These are phyloP conservation scores for Backusella macrospora DNA, from an alignment of 192 early-diverging fungal genomes.

Conservation along the genomic window DNA sequence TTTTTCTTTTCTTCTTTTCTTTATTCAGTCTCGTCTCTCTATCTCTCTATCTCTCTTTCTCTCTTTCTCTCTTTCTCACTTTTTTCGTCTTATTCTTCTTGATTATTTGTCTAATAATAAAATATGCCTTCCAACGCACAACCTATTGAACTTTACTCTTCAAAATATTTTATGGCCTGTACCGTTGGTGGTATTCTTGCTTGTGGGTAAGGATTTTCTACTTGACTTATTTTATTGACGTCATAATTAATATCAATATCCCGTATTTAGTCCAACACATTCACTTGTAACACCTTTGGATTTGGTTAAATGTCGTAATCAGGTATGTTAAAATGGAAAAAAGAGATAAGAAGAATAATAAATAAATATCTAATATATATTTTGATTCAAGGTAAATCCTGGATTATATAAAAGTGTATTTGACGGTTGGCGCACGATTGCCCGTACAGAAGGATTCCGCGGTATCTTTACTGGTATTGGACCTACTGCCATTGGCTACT, in stretches of 20 bases:
- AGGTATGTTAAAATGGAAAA: slow-evolving; percentile 32
- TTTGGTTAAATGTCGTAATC: slow-evolving; percentile 48
- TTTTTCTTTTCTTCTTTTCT: no score
- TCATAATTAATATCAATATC: background rate
- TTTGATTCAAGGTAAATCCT: background rate
- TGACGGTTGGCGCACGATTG: slow-evolving; percentile 44
- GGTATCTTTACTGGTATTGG: slow-evolving; percentile 77
- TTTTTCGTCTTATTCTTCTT: no score
- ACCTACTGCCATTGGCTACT: slow-evolving; percentile 85
- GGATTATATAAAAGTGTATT: slow-evolving; percentile 43
- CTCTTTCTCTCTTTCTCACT: no score
- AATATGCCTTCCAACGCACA: background rate
- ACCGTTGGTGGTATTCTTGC: slow-evolving; percentile 45
- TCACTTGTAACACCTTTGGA: slow-evolving; percentile 47
- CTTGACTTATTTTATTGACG: no score
- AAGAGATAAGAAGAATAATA: background rate
- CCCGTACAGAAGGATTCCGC: slow-evolving; percentile 60
- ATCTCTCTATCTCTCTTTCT: no score
- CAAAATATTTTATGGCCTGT: slow-evolving; percentile 43
- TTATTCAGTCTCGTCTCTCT: no score
- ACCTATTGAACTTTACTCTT: slow-evolving; percentile 38
- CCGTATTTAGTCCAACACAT: slow-evolving; percentile 34
- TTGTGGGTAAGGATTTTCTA: slow-evolving; percentile 33
- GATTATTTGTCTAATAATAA: no score
- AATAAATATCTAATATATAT: background rate